Conservation (phyloP, 2,329 filamentous ascomycete species). For the Nemania sp. region DNA sequence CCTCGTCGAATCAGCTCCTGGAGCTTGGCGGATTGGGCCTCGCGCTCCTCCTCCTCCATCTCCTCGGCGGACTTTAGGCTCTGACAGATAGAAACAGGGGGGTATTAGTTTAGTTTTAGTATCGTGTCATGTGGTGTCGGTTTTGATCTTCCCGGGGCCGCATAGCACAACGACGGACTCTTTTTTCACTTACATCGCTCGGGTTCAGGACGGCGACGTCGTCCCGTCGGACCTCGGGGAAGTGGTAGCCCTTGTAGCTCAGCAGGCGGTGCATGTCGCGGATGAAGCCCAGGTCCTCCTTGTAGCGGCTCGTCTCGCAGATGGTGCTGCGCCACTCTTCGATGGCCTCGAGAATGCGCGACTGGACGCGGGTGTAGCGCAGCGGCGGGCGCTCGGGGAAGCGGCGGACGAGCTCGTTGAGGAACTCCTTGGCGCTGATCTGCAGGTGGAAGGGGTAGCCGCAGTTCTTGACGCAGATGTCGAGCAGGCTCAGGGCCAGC, state of each 20-base stretch:
- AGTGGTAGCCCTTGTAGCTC: constrained; percentile 96
- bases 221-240: constrained; percentile 88
- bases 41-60: constrained; percentile 96
- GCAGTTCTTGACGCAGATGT: constrained; percentile 99
- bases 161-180: background rate
- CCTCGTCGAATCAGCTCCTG: constrained; percentile 95
- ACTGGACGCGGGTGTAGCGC: constrained; percentile 83
- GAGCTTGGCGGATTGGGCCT: constrained; percentile 95
- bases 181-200: constrained; percentile 74
- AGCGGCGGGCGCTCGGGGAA: constrained; percentile 93
- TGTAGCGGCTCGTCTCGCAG: constrained; percentile 96
- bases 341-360: constrained; percentile 91
- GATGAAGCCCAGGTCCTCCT: constrained; percentile 94
- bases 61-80: constrained; percentile 96
- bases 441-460: constrained; percentile 98
- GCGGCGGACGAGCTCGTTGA: constrained; percentile 94
- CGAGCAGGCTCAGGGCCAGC: constrained; percentile 86
- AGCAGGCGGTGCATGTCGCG: constrained; percentile 95
- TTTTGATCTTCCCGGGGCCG: background rate
- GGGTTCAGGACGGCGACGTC: constrained; percentile 97
- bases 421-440: constrained; percentile 97
- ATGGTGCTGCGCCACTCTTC: constrained; percentile 99
- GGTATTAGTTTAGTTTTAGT: constrained; percentile 10
- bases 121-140: too few relatives aligned
- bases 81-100: constrained; percentile 50